Evolutionary conservation across 306 rosid genomes (phyloP), one percentile per base, ranked within the genome.

Genomic region (Vigna radiata): DNA sequence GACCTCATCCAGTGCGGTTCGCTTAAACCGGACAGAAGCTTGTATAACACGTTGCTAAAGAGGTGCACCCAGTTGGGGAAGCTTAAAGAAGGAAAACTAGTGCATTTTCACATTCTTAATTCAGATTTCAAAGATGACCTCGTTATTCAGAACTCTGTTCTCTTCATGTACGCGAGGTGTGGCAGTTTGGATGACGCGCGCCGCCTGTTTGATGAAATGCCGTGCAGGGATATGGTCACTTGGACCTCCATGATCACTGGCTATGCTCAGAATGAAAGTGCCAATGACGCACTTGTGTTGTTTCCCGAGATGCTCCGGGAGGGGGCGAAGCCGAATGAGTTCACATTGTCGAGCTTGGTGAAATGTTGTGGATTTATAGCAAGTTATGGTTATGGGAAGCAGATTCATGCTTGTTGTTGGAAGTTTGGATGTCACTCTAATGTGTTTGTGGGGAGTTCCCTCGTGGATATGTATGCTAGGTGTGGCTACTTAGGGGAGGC

Each of bases 221-320:
- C 76, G 4, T 6, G 14, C 3, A 79, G 41, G 70, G 85, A 86
- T 48, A 61, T 77, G 46, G 89, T 86, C 17, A 80, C 85, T 6
- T 86, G 89, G 89, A 86, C 89, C 33, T 86, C 89, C 49, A 44
- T 86, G 89, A 86, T 86, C 13, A 83, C 86, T 31, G 89, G 86
- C 21, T 86, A 86, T 68, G 68, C 87, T 19, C 89, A 86, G 62
- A 83, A 83, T 19, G 89, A 76, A n/a, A 29, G 55, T 2, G 79
- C 81, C 9, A 48, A 8, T 48, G 79, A 81, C 8, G 86, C 86
- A 0, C 83, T 86, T 14, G 52, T 36, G 41, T 17, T 86, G 83
- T 83, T 86, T 41, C 86, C 81, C 8, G 15, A 8, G 50, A 86
- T 86, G 89, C 41, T 83, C 0, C 72, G 78, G 0, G 61, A 49